Evolutionary conservation across 2,329 filamentous ascomycete genomes (phyloP), one percentile per base, ranked within the genome.

Genomic region (Sporothrix sp.): DNA sequence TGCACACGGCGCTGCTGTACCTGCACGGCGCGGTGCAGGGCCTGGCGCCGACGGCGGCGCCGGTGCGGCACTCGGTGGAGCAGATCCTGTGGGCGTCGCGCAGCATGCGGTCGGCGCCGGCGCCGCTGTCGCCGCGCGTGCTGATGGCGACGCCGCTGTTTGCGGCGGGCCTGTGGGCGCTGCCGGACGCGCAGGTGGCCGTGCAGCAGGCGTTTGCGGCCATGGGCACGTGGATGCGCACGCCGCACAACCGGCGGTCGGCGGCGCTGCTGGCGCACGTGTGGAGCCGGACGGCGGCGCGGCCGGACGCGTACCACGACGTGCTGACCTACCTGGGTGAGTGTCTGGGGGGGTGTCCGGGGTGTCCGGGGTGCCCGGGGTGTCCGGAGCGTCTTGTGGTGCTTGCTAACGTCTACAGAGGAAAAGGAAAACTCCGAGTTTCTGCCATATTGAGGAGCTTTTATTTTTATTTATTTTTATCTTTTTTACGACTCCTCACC

Each of bases 131-230:
- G 4, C 53, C 53, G n/a, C 42, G 50, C 1, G 53, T 54, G 18
- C 47, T 54, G 6, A 54, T 54, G 53, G 46, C 35, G 2, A 52
- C 50, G 9, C 53, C 53, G 2, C 23, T 54, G 3, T 54, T 54
- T 9, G 20, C 53, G 2, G 53, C 53, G 3, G 53, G 53, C 3
- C 32, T 54, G 4, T 54, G 53, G 53, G 53, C 44, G 0, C 30
- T 43, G 10, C 37, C 33, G 0, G 37, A 47, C 5, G 33, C 43
- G 2, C 48, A 51, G 23, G n/a, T 16, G 11, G 44, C 48, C 9
- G 35, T 51, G 36, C 38, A 32, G 3, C 27, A 18, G 7, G 48
- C 46, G 3, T 43, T 54, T 37, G 33, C 32, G 7, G 46, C 43
- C 8, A 51, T 54, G 52, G 48, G 49, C 1, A 43, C 30, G 21